phyloP scores from a whole-genome alignment of 768 basidiomycete species.

The Steccherinum ochraceum region DNA sequence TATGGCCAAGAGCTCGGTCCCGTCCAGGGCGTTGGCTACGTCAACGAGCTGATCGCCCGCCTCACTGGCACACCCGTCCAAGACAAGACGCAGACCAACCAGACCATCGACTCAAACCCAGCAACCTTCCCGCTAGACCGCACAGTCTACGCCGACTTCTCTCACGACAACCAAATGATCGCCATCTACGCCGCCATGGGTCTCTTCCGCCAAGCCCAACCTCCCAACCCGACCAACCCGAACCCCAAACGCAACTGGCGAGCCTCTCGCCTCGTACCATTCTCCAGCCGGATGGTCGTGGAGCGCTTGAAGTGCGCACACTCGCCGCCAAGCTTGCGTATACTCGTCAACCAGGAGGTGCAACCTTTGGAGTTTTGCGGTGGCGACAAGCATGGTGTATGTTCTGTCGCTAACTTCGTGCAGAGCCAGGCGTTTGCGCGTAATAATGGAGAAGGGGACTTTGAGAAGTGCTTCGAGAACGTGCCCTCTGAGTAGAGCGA shows the following conservation, averaged over 20 bases:
- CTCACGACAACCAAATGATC: slow-evolving; percentile 82
- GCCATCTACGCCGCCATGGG: slow-evolving; percentile 66
- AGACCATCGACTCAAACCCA: slow-evolving; percentile 56
- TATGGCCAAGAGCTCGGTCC: slow-evolving; percentile 65
- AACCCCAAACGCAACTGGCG: slow-evolving; percentile 37
- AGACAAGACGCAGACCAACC: slow-evolving; percentile 73
- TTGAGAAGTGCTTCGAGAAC: slow-evolving; percentile 50
- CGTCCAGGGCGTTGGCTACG: slow-evolving; percentile 80
- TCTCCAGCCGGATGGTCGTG: slow-evolving; percentile 65
- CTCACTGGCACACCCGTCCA: slow-evolving; percentile 55
- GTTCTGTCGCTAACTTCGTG: slow-evolving; percentile 59
- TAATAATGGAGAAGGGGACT: slow-evolving; percentile 66
- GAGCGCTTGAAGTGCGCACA: slow-evolving; percentile 49
- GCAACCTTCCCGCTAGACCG: slow-evolving; percentile 67
- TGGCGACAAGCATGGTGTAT: slow-evolving; percentile 50
- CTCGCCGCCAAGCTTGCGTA: slow-evolving; percentile 42
- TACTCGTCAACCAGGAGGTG: slow-evolving; percentile 73
- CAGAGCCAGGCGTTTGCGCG: slow-evolving; percentile 64
- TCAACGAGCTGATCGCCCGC: slow-evolving; percentile 85
- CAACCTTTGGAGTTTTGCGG: slow-evolving; percentile 60
- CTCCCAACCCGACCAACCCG: slow-evolving; percentile 7
- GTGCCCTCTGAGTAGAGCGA: no score
- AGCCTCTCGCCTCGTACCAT: slow-evolving; percentile 61
- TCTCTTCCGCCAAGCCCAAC: slow-evolving; percentile 21
- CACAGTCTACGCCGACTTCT: slow-evolving; percentile 65